Percentiles rank a stretch among this genome's conserved stretches.
phyloP scores from a whole-genome alignment of 1,139 yeast species.

The Candida freyschussii region DNA sequence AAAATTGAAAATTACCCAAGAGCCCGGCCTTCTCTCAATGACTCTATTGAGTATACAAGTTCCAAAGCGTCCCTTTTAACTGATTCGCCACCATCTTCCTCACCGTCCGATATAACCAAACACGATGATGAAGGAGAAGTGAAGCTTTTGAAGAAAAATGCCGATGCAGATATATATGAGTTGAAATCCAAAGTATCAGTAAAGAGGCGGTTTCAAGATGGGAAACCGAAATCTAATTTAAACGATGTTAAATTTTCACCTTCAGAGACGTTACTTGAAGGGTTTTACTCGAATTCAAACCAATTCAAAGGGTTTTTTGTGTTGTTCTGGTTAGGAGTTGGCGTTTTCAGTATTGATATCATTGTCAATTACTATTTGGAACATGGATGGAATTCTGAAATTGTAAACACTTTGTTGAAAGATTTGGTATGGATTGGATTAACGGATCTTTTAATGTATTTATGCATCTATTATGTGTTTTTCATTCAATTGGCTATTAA shows the following conservation, averaged over 20 bases:
- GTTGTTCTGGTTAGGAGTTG: constrained; percentile 63
- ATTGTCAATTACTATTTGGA: constrained; percentile 38
- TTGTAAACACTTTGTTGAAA: constrained; percentile 43
- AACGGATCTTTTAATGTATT: constrained; percentile 68
- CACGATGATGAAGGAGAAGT: constrained; percentile 1
- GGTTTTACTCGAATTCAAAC: constrained; percentile 23
- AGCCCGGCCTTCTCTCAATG: constrained; percentile 12
- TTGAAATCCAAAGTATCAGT: constrained; percentile 15
- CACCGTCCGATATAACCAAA: too few species aligned
- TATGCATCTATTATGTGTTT: constrained; percentile 52
- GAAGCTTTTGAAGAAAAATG: constrained; percentile 10
- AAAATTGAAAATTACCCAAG: too few species aligned
- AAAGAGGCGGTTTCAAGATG: constrained; percentile 30
- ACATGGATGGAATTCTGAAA: constrained; percentile 42
- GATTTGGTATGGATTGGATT: constrained; percentile 61
- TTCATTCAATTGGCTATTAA: constrained; percentile 49
- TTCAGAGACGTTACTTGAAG: constrained; percentile 48
- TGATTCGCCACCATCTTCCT: background rate
- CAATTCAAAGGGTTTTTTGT: constrained; percentile 61
- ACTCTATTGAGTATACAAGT: constrained; percentile 8
- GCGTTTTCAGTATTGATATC: constrained; percentile 44
- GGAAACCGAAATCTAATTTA: constrained; percentile 33
- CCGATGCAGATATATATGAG: constrained; percentile 18
- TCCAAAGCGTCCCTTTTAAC: constrained; percentile 3
- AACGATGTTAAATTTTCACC: constrained; percentile 42